Evolutionary conservation across 768 basidiomycete genomes (phyloP), one percentile per base, ranked within the genome.

Genomic region (Kwoniella europaea): DNA sequence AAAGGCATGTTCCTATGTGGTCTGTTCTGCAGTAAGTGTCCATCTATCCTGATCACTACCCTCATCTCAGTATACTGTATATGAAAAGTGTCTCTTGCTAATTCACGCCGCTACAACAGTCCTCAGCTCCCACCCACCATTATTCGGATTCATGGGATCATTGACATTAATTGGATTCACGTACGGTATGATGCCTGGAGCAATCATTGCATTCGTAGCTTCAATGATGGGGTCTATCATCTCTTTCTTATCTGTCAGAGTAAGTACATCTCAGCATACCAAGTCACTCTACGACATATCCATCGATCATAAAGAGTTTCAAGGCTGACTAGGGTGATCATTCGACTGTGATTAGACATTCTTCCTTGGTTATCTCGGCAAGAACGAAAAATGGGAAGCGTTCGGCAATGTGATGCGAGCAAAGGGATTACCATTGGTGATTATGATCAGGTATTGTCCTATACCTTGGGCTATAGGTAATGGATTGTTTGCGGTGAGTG

Each of bases 371-470:
- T 76, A 75, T 67, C 78, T 83, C 67, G 59, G 71, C 22, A 61
- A 63, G 35, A 79, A 76, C 50, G 74, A 78, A 22, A 80, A 81
- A 61, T 83, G 81, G 81, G 76, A 80, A 44, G 82, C 82, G 4
- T 83, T 83, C 66, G 75, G 72, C 2, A 74, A 81, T 56, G 82
- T 83, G 56, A 80, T 83, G 75, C 71, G 75, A 44, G 74, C 72
- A n/a, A 83, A 83, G 74, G 82, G 82, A 10, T 66, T 78, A 1
- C 75, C 78, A 2, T 64, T 83, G 50, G 69, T 83, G 59, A 79
- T 82, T 60, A 83, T 83, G 82, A 83, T 83, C 55, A 65, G 82
- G 20, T 83, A 78, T 63, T 83, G 81, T 65, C 82, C 82, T 18
- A 63, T 83, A 22, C 82, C 82, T 4, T 83, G 80, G 78, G 79